phyloP scores from a whole-genome alignment of 768 basidiomycete species.

The Phlebiopsis gigantea region DNA sequence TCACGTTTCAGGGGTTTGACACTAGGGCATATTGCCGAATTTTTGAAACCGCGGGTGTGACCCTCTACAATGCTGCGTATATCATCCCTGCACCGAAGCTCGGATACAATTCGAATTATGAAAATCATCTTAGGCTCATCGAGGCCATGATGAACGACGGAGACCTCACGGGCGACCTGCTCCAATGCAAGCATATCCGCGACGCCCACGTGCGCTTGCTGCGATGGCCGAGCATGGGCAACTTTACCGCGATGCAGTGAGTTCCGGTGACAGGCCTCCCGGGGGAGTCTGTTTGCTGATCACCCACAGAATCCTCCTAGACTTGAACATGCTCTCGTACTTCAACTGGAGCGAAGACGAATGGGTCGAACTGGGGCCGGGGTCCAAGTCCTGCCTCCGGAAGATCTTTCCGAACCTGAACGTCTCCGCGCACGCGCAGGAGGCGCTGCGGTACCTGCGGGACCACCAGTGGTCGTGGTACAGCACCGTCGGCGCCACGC shows the following conservation, averaged over 20 bases:
- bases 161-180: slow-evolving; percentile 44
- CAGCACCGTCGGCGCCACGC: slow-evolving; percentile 40
- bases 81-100: slow-evolving; percentile 61
- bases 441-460: slow-evolving; percentile 61
- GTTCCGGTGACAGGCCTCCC: slow-evolving; percentile 20
- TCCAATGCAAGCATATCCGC: slow-evolving; percentile 45
- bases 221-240: slow-evolving; percentile 69
- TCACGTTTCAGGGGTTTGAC: slow-evolving; percentile 58
- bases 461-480: slow-evolving; percentile 58
- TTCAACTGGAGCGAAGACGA: slow-evolving; percentile 63
- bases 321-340: slow-evolving; percentile 31
- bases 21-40: slow-evolving; percentile 43
- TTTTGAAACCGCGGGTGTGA: slow-evolving; percentile 36
- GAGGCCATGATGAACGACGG: slow-evolving; percentile 41
- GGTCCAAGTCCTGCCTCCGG: slow-evolving; percentile 57
- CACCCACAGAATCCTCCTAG: slow-evolving; percentile 28
- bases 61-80: slow-evolving; percentile 69
- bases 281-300: neutral
- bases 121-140: slow-evolving; percentile 58
- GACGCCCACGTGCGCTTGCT: slow-evolving; percentile 54
- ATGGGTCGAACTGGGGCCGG: slow-evolving; percentile 66
- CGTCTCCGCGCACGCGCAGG: slow-evolving; percentile 39
- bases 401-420: slow-evolving; percentile 51
- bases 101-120: slow-evolving; percentile 37
- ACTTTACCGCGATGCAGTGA: slow-evolving; percentile 69